Percentiles rank a stretch among this genome's conserved stretches.
Evolutionary conservation across 441 rosid genomes (phyloP).

Genomic region (Croton laevigatus): DNA sequence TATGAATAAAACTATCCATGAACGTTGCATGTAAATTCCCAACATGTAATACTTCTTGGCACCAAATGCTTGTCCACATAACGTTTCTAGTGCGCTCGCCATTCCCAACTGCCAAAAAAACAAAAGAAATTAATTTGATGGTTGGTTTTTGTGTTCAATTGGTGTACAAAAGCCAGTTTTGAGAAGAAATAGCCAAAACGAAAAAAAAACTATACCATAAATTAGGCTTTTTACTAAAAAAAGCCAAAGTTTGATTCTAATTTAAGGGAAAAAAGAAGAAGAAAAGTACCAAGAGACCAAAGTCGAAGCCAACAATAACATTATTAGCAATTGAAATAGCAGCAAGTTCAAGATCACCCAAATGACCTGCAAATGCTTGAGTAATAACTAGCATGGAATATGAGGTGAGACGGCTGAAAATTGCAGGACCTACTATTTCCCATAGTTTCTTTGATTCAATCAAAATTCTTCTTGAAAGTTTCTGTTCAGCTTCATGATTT

Average conservation of each 20-base stretch:
- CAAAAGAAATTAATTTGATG: too few relatives aligned
- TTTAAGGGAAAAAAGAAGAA: not conserved
- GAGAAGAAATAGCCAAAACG: not conserved
- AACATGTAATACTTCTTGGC: slow-evolving; percentile 75
- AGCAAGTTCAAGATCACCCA: slow-evolving; percentile 79
- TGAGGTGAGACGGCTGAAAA: slow-evolving; percentile 64
- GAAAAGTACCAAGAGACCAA: slow-evolving; percentile 61
- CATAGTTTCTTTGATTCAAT: slow-evolving; percentile 77
- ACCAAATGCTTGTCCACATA: slow-evolving; percentile 84
- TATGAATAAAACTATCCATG: slow-evolving; percentile 66
- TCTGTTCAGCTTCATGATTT: slow-evolving; percentile 19
- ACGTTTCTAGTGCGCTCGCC: slow-evolving; percentile 91
- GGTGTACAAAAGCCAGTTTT: not conserved
- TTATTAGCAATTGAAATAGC: slow-evolving; percentile 70
- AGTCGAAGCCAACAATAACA: slow-evolving; percentile 72
- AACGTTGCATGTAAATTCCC: slow-evolving; percentile 83
- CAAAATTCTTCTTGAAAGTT: slow-evolving; percentile 40
- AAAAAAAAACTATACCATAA: too few relatives aligned
- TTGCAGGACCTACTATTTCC: slow-evolving; percentile 76
- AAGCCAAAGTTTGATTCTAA: too few relatives aligned
- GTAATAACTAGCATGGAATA: slow-evolving; percentile 80
- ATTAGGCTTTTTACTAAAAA: not conserved
- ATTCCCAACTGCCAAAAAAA: slow-evolving; percentile 53
- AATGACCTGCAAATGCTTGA: slow-evolving; percentile 85
- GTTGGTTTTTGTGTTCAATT: too few relatives aligned